Base-by-base conservation (phyloP, 75 land plant genomes). In the Picea sitchensis region DNA sequence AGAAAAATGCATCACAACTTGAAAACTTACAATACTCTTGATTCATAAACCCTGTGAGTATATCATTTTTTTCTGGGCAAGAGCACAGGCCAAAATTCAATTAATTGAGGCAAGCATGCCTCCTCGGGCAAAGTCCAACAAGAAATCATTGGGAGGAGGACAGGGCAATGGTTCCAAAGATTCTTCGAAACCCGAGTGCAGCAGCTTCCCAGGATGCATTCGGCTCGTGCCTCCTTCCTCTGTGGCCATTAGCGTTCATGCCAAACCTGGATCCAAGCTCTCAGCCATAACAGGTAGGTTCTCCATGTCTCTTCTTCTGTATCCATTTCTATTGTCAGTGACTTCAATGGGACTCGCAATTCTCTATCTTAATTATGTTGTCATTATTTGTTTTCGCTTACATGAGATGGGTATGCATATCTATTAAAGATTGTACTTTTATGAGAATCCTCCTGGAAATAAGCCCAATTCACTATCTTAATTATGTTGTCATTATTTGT, bases 221-320 rank as follows among this genome's bases (percentile, higher is more conserved):
- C 89, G 93, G 26, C 77, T 78, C 41, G 78, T 87, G 1, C 78
- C 91, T 73, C 85, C 91, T 1, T 87, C 95, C 14, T 78, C 86
- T 31, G 92, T 93, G 23, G 81, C 92, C 80, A 92, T 94, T 65
- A 83, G 90, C 26, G 77, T 94, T 78, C 96, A 94, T 83, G 95
- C 96, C 80, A 92, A 94, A 80, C 96, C 96, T 15, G 96, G 95
- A 77, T 86, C 95, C 79, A 93, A 93, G 82, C 23, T 83, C 59
- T 86, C 92, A 75, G 81, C 92, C 38, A 87, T 94, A 73, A 94
- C 96, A 62, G 96, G 96, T 51, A 51, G 56, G 56, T 9, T 94
- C 14, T 21, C 1, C 18, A 18, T 18, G 30, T 76, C 32, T 58
- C 30, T 59, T 47, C 3, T 63, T 74, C 77, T 58, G 14, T 41